These are phyloP conservation scores for Mycena haematopus DNA, from an alignment of 768 basidiomycete species.

Conservation along the genomic window DNA sequence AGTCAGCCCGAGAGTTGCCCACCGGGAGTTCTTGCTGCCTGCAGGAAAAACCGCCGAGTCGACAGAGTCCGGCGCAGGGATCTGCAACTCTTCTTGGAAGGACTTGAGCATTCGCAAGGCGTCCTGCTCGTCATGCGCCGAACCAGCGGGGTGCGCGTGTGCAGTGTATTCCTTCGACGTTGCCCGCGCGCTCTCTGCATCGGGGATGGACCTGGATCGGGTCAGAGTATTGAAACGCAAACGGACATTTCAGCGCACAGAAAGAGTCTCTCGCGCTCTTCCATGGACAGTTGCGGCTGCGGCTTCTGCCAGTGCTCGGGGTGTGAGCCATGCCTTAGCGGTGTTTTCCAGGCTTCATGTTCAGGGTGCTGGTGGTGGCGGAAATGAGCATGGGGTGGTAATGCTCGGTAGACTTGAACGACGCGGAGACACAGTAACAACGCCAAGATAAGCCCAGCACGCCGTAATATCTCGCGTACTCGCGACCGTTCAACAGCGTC, in stretches of 20 bases:
- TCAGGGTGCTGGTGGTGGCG: neutral
- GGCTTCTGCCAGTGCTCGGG: slow-evolving; percentile 2
- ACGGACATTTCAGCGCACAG: slow-evolving; percentile 30
- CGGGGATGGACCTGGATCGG: slow-evolving; percentile 57
- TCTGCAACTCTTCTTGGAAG: slow-evolving; percentile 71
- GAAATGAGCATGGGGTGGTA: neutral
- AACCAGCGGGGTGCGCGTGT: slow-evolving; percentile 78
- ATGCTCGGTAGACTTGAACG: slow-evolving; percentile 8
- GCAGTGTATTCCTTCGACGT: slow-evolving; percentile 66
- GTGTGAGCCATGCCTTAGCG: neutral
- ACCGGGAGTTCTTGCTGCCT: slow-evolving; percentile 69
- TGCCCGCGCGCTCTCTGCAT: slow-evolving; percentile 59
- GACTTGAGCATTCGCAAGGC: slow-evolving; percentile 71
- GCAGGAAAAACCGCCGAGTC: slow-evolving; percentile 69
- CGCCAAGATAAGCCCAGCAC: slow-evolving; percentile 3
- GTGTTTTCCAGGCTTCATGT: neutral
- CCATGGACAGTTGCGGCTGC: slow-evolving; percentile 24
- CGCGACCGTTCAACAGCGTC: neutral
- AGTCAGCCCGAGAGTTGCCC: slow-evolving; percentile 66
- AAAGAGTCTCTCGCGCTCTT: slow-evolving; percentile 35
- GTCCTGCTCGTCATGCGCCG: slow-evolving; percentile 62
- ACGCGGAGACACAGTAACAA: slow-evolving; percentile 7
- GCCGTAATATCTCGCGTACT: neutral
- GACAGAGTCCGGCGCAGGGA: slow-evolving; percentile 45
- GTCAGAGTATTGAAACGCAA: neutral